These are phyloP conservation scores for Tritrichomonas foetus DNA, from an alignment of 208 protist genomes.

Conservation along the genomic window DNA sequence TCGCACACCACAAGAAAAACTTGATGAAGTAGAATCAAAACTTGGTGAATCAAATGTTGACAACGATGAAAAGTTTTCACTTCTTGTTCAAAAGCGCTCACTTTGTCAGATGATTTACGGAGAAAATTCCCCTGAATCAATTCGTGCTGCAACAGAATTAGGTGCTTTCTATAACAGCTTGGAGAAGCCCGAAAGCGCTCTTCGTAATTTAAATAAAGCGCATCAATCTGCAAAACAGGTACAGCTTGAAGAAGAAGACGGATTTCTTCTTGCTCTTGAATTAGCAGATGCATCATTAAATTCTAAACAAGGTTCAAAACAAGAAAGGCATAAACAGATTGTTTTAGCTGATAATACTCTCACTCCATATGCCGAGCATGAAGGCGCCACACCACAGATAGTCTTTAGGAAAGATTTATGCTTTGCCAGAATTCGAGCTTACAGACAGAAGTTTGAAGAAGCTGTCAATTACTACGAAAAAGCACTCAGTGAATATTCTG, in stretches of 20 bases:
- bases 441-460: not conserved
- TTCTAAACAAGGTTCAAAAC: not conserved
- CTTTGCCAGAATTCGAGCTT: not conserved
- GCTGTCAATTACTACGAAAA: not conserved
- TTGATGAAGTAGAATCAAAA: not conserved
- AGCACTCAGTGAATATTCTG: not conserved
- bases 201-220: conserved; percentile 17
- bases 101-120: not conserved
- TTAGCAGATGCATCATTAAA: not conserved
- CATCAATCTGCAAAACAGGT: not conserved
- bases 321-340: not conserved
- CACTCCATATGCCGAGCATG: not conserved
- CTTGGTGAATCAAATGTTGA: not conserved
- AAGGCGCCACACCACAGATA: not conserved
- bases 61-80: not conserved
- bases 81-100: not conserved
- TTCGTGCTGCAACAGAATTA: not conserved
- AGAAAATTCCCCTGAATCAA: not conserved
- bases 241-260: not conserved
- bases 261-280: not conserved
- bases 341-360: not conserved
- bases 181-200: not conserved
- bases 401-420: not conserved
- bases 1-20: not conserved
- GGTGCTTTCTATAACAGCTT: not conserved